Percentiles rank a stretch among this genome's conserved stretches.
phyloP scores from a whole-genome alignment of 1,284 basidiomycete genomes.

The Sanghuangporus sanghuang region DNA sequence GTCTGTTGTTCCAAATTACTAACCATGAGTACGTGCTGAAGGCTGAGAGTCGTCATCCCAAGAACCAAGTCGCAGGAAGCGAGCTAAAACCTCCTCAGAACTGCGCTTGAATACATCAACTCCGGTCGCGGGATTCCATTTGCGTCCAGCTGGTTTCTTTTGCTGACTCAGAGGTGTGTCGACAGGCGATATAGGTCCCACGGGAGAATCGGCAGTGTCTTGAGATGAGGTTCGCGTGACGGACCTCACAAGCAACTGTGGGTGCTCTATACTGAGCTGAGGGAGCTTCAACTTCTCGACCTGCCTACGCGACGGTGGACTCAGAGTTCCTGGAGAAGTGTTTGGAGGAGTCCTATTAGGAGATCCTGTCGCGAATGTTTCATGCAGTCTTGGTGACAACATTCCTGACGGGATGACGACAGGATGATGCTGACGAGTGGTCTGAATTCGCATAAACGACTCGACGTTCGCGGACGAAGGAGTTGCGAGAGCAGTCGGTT shows the following conservation, averaged over 20 bases:
- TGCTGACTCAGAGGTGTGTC: conserved; percentile 23
- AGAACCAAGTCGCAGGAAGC: conserved; percentile 72
- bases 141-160: conserved; percentile 39
- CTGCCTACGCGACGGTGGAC: conserved; percentile 21
- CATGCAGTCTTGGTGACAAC: conserved; percentile 17
- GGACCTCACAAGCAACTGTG: neutral
- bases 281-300: conserved; percentile 7
- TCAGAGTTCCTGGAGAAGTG: conserved; percentile 7
- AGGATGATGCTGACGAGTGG: neutral
- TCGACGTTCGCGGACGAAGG: conserved; percentile 8
- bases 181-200: conserved; percentile 13
- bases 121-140: conserved; percentile 75
- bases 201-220: conserved; percentile 16
- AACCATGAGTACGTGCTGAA: neutral
- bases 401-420: conserved; percentile 11
- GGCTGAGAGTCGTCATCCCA: conserved; percentile 41
- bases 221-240: conserved; percentile 14
- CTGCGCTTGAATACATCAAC: conserved; percentile 78
- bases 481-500: conserved; percentile 12
- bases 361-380: conserved; percentile 12
- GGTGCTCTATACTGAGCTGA: conserved; percentile 17
- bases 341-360: conserved; percentile 13
- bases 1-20: neutral
- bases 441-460: conserved; percentile 2
- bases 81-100: conserved; percentile 75